Evolutionary conservation across 257 asterid species (phyloP), one percentile per base, ranked within the genome.

Genomic region (Nyctanthes arbortristis): DNA sequence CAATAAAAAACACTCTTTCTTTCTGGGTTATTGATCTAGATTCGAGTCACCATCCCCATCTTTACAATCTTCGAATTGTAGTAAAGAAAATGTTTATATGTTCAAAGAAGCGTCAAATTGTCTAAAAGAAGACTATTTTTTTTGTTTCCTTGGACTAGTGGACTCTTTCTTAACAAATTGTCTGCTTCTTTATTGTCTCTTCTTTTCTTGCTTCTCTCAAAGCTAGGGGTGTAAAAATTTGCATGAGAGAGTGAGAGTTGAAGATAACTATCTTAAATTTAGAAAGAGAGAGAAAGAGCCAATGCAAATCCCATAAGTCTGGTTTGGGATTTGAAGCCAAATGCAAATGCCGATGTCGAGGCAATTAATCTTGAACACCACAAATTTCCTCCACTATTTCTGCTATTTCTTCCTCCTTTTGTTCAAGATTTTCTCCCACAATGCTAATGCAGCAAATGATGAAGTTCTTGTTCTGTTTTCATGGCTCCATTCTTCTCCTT

Each of bases 281-380:
- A 77, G 68, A 73, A 14, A 31, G 65, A 56, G 18, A 35, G 58
- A 24, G 77, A 70, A 84, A 75, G 69, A 66, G 75, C 82, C 84
- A 71, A 82, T 79, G 93, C 87, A 75, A 77, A 71, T 68, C 78
- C 74, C 43, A 70, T 79, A 80, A 78, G 77, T 74, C 73, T 73
- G 70, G 77, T 84, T 82, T 82, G 69, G 84, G 79, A 69, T 76
- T 85, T 79, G 87, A 77, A 73, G 88, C 87, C 84, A 75, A 67
- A 73, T 68, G 87, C 81, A 35, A 79, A 88, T 83, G 91, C 86
- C 87, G 75, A 89, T 90, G 95, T 77, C 86, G 92, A 84, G 86
- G 85, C 88, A 77, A 61, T 82, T 52, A 52, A 52, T 79, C 88
- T 85, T 85, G 89, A 82, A 82, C 81, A 57, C 68, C 85, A 62